phyloP scores from a whole-genome alignment of 768 basidiomycete genomes.

The Suillus subaureus region DNA sequence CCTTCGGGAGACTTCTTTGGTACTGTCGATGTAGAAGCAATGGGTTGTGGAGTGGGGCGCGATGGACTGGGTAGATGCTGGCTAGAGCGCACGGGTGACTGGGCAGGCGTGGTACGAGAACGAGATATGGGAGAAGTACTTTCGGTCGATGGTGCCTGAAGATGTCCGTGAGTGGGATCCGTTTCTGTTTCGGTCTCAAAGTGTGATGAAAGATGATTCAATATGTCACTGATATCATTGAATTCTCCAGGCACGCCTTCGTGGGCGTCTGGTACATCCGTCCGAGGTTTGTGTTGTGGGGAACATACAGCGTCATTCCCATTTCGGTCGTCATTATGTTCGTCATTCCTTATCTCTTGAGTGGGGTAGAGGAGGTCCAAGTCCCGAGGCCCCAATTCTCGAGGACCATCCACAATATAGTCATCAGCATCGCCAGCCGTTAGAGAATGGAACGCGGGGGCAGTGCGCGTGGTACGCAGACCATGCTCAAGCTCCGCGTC shows the following conservation, averaged over 20 bases:
- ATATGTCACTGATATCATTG: slow-evolving; percentile 74
- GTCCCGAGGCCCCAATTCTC: slow-evolving; percentile 46
- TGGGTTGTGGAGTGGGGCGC: slow-evolving; percentile 38
- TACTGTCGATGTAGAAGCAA: slow-evolving; percentile 55
- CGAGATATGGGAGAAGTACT: slow-evolving; percentile 34
- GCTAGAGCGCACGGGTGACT: slow-evolving; percentile 25
- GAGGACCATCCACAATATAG: slow-evolving; percentile 23
- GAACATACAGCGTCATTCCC: slow-evolving; percentile 45
- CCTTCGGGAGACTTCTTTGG: slow-evolving; percentile 26
- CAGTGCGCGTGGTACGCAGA: slow-evolving; percentile 60
- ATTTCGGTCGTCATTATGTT: slow-evolving; percentile 35
- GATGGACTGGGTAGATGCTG: slow-evolving; percentile 41
- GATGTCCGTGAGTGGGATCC: slow-evolving; percentile 38
- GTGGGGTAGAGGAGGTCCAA: slow-evolving; percentile 58
- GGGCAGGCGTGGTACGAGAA: slow-evolving; percentile 25
- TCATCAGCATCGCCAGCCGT: slow-evolving; percentile 48
- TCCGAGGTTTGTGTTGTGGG: slow-evolving; percentile 22
- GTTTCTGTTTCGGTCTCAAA: slow-evolving; percentile 61
- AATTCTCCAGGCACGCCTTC: slow-evolving; percentile 60
- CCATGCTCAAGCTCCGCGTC: slow-evolving; percentile 49
- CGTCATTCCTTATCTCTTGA: slow-evolving; percentile 27
- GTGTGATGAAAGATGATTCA: slow-evolving; percentile 71
- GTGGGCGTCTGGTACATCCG: slow-evolving; percentile 41
- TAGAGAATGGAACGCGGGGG: slow-evolving; percentile 79
- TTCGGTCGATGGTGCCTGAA: slow-evolving; percentile 39